Evolutionary conservation across 2,329 filamentous ascomycete species (phyloP).

Genomic region (Shiraia bambusicola): DNA sequence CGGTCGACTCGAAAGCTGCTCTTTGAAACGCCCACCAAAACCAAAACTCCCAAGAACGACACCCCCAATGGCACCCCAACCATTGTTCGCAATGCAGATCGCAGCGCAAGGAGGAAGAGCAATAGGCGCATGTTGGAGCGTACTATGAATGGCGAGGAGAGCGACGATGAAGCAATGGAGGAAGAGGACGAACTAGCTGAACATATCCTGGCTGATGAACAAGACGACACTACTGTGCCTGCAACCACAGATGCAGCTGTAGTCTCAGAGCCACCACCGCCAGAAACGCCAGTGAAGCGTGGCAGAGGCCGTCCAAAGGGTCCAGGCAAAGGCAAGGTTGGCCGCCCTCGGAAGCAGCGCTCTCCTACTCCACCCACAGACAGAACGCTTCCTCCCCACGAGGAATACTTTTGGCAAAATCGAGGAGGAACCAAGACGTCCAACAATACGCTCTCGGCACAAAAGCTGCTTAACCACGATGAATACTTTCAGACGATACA

Average conservation of each 20-base stretch:
- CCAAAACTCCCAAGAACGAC: slow-evolving; percentile 40
- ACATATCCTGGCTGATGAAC: slow-evolving; percentile 65
- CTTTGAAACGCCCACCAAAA: slow-evolving; percentile 49
- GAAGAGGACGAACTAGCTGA: slow-evolving; percentile 68
- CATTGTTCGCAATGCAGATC: slow-evolving; percentile 70
- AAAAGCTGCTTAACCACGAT: slow-evolving; percentile 81
- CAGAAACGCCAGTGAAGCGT: slow-evolving; percentile 59
- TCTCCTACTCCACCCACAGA: slow-evolving; percentile 80
- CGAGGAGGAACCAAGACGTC: slow-evolving; percentile 81
- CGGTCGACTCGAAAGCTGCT: slow-evolving; percentile 49
- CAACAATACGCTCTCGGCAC: slow-evolving; percentile 74
- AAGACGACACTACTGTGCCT: slow-evolving; percentile 31
- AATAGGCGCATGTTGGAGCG: slow-evolving; percentile 73
- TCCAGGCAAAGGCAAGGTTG: slow-evolving; percentile 37
- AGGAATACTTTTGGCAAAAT: slow-evolving; percentile 93
- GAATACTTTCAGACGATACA: slow-evolving; percentile 78
- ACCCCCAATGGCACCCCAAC: slow-evolving; percentile 58
- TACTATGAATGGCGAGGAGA: slow-evolving; percentile 62
- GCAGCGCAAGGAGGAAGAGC: slow-evolving; percentile 85
- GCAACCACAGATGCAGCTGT: slow-evolving; percentile 17
- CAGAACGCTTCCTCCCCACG: slow-evolving; percentile 69
- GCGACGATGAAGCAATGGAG: slow-evolving; percentile 67
- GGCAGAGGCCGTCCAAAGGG: slow-evolving; percentile 45
- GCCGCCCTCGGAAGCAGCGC: slow-evolving; percentile 61
- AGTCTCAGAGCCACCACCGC: slow-evolving; percentile 42